A percentile compares a stretch with the other conserved stretches of the same genome.
Conservation (phyloP, 495 filamentous ascomycete genomes). For the Sordaria brevicollis region DNA sequence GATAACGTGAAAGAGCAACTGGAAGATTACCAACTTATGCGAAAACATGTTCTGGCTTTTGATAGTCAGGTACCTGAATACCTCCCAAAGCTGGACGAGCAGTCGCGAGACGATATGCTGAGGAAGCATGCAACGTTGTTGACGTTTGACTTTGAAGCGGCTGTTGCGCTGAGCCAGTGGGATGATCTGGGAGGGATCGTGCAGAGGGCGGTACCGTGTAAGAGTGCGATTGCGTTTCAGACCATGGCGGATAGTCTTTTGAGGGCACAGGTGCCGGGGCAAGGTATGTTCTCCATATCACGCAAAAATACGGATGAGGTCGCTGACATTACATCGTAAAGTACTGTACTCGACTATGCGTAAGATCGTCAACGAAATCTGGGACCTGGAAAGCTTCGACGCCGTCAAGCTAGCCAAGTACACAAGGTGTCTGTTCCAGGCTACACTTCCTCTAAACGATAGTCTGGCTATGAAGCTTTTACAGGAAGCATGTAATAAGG, state of each 20-base stretch:
- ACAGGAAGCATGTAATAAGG: conserved; percentile 44
- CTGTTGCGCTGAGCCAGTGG: conserved; percentile 55
- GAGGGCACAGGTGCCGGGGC: conserved; percentile 39
- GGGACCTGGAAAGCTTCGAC: conserved; percentile 40
- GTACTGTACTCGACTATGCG: conserved; percentile 41
- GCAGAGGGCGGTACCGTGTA: conserved; percentile 35
- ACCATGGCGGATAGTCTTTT: conserved; percentile 53
- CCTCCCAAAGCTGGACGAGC: conserved; percentile 31
- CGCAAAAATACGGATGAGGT: conserved; percentile 1
- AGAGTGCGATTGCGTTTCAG: conserved; percentile 30
- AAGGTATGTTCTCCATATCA: conserved; percentile 18
- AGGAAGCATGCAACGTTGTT: conserved; percentile 53
- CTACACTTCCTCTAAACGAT: conserved; percentile 41
- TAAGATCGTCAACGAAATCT: conserved; percentile 54
- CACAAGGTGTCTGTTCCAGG: conserved; percentile 60
- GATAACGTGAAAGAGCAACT: conserved; percentile 48
- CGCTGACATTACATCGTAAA: conserved; percentile 3
- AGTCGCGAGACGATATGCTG: conserved; percentile 39
- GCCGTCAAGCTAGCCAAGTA: conserved; percentile 54
- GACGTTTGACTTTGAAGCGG: conserved; percentile 69
- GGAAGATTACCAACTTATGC: conserved; percentile 49
- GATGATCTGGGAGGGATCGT: conserved; percentile 52
- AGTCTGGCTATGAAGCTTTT: conserved; percentile 42
- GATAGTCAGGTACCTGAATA: conserved; percentile 29
- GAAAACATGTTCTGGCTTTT: conserved; percentile 48